These are phyloP conservation scores for Geosmithia morbida DNA, from an alignment of 2,329 filamentous ascomycete genomes.

Conservation along the genomic window DNA sequence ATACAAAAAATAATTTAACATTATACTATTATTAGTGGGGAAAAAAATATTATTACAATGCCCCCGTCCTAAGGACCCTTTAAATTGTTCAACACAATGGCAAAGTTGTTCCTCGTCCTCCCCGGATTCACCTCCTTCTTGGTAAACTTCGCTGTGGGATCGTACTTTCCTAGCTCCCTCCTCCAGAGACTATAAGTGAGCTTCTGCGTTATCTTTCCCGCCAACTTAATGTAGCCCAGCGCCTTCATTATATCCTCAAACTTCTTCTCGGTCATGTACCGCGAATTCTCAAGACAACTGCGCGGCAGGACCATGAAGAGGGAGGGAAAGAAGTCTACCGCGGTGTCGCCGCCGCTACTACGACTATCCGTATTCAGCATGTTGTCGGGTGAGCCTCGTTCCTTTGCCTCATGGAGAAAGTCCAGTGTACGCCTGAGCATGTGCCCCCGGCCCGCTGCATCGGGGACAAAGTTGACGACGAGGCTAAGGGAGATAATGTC, in stretches of 20 bases:
- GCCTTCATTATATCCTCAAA: conserved; percentile 60
- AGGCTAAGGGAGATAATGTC: conserved; percentile 86
- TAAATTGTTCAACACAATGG: conserved; percentile 46
- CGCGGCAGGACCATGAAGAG: conserved; percentile 84
- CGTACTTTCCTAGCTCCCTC: conserved; percentile 16
- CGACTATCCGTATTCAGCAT: background rate
- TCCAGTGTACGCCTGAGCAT: conserved; percentile 69
- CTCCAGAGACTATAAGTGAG: conserved; percentile 84
- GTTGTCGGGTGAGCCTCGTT: background rate
- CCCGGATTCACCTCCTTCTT: conserved; percentile 73
- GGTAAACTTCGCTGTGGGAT: conserved; percentile 8
- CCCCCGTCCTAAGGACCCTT: background rate
- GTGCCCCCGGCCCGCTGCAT: conserved; percentile 57
- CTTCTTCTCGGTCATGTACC: conserved; percentile 65
- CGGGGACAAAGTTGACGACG: conserved; percentile 87
- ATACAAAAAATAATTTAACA: too few relatives aligned
- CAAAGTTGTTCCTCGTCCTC: conserved; percentile 75
- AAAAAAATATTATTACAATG: background rate
- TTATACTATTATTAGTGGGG: background rate
- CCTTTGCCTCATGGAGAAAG: conserved; percentile 39
- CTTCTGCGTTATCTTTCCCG: conserved; percentile 65
- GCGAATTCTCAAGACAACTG: conserved; percentile 78
- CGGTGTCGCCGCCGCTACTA: background rate
- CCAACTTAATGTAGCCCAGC: conserved; percentile 54
- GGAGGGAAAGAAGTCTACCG: conserved; percentile 38